A percentile compares a stretch with the other conserved stretches of the same genome.
phyloP scores from a whole-genome alignment of 148 eudicot species.

The Salicornia ramosissima region DNA sequence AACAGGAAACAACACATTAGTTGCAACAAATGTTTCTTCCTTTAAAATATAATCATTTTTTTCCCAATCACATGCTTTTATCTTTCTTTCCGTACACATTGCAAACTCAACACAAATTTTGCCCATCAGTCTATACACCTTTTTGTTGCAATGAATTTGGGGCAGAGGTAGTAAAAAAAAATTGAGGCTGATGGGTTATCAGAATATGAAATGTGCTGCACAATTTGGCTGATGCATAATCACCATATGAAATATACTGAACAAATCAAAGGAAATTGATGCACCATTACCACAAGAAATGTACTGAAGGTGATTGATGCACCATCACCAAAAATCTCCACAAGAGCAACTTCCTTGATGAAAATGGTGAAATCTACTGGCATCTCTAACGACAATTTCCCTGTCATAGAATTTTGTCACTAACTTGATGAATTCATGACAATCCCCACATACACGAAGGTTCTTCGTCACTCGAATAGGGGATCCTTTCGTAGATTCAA shows the following conservation, averaged over 20 bases:
- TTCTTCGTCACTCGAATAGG: constrained; percentile 78
- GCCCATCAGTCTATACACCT: too few species aligned
- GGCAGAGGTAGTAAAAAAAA: too few species aligned
- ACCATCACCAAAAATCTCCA: constrained; percentile 76
- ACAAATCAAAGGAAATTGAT: background rate
- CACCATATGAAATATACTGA: background rate
- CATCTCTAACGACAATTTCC: constrained; percentile 73
- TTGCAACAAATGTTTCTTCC: too few species aligned
- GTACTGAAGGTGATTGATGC: background rate
- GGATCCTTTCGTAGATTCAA: constrained; percentile 37
- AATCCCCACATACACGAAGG: constrained; percentile 83
- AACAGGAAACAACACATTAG: too few species aligned
- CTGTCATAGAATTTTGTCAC: constrained; percentile 49
- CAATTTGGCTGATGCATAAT: background rate
- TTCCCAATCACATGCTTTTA: too few species aligned
- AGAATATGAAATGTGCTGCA: background rate
- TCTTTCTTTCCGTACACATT: too few species aligned
- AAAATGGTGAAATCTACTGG: constrained; percentile 87
- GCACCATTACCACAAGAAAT: background rate
- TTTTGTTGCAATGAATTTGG: too few species aligned
- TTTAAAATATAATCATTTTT: too few species aligned
- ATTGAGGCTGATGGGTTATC: too few species aligned
- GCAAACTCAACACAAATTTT: too few species aligned
- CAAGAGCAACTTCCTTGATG: constrained; percentile 68
- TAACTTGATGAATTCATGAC: constrained; percentile 66